Base-by-base conservation (phyloP, 257 asterid genomes). In the Solanum corneliomulleri region DNA sequence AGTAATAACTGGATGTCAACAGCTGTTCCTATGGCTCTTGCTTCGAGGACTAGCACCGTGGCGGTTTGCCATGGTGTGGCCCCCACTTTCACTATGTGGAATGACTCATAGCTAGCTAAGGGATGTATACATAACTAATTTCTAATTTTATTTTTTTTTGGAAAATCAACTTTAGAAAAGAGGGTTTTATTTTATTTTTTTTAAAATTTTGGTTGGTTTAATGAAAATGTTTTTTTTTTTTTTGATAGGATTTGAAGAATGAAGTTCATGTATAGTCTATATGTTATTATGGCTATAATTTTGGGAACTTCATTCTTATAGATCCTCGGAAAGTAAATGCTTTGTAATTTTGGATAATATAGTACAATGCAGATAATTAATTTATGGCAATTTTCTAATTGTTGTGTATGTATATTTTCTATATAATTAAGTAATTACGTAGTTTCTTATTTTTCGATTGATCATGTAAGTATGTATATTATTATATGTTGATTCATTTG, bases 71-170 rank as follows among this genome's bases (percentile, higher is more conserved):
- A 91, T 45, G 94, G 93, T 64, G 89, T 92, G 12, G 81, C 94
- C 21, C 45, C 85, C 58, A 89, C 95, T 27, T 95, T 94, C 49
- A 89, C 98, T 0, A 94, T 89, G 37, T 93, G 96, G 97, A 94
- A 94, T 66, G 93, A 93, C 75, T 86, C 98, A n/a, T 93, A 84
- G 89, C 21, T 80, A 49, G 87, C 47, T 31, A 45, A 70, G 47
- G 69, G 87, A 80, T 89, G 91, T 92, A 94, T 86, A 90, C 90
- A 88, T 85, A 27, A 91, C 91, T 86, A 88, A 82, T 92, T 87
- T 89, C 85, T 68, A 62, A 39, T 77, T n/a, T 64, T 15, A 1
- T 58, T 82, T 20, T 33, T 18, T 89, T 4, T 18, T 76, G n/a
- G 49, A 49, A 15, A 70, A 52, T 72, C 62, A 66, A 45, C 83